Evolutionary conservation across 164 flowering plant genomes (phyloP), one percentile per base, ranked within the genome.

Genomic region (Piper betle): DNA sequence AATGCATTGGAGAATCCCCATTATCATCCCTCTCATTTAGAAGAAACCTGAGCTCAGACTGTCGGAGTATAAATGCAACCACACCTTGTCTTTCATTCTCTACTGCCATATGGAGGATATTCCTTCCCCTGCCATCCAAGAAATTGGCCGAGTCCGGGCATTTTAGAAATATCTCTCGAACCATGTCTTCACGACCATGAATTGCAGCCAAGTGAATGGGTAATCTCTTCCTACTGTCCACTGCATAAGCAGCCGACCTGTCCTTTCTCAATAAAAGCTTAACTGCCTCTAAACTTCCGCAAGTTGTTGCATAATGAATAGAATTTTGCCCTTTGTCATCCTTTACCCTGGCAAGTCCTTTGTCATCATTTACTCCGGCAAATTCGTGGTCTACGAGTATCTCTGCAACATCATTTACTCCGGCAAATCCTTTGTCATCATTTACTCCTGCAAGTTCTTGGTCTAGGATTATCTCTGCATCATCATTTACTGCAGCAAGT

Each of bases 31-130:
- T 8, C 37, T 59, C 62, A 19, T 59, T 59, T 17, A 59, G n/a
- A 18, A 59, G 62, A 13, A 3, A 18, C 50, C 37, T n/a, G 16
- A 62, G 25, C 25, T 16, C 50, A 5, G 19, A 37, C 3, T 17
- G 8, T 18, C n/a, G 18, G 15, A 62, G 52, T n/a, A 62, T 37
- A 19, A 8, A 25, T 17, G 13, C 18, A n/a, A n/a, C 64, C 3
- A 18, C 33, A 3, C 8, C 13, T 8, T 5, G 12, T 9, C n/a
- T 37, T 37, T 19, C 39, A 13, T 53, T 53, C 40, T 33, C 42
- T 6, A 53, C 58, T 20, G 64, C 64, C 4, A 62, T 5, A 38
- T 62, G 64, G 53, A 62, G 64, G 4, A 37, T 41, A 40, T 62
- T 62, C 48, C 46, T 25, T 4, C 57, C 57, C 4, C 37, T 62